phyloP scores from a whole-genome alignment of 2,329 filamentous ascomycete species.

The Neocatenulostroma microsporum region DNA sequence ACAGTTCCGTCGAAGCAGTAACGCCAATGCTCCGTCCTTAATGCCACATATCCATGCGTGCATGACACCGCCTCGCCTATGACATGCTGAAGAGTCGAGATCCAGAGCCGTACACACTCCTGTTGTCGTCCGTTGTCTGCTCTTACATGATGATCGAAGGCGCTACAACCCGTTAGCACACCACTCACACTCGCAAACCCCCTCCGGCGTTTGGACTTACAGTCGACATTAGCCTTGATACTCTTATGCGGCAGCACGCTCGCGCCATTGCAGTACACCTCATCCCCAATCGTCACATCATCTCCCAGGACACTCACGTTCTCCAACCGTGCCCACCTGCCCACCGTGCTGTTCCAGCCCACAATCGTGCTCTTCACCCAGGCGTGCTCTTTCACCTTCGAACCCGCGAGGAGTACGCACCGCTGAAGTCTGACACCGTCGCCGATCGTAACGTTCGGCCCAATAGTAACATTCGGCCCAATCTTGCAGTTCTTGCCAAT shows the following conservation, averaged over 20 bases:
- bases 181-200: background rate
- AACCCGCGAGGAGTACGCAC: slow-evolving; percentile 78
- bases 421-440: slow-evolving; percentile 92
- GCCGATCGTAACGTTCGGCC: slow-evolving; percentile 82
- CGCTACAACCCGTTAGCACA: slow-evolving; percentile 1
- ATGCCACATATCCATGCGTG: background rate
- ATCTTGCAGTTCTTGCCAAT: slow-evolving; percentile 99
- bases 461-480: slow-evolving; percentile 93
- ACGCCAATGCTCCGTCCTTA: background rate
- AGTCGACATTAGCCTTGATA: slow-evolving; percentile 96
- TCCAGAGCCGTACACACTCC: background rate
- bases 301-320: slow-evolving; percentile 97
- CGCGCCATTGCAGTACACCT: slow-evolving; percentile 91
- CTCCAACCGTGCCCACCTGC: slow-evolving; percentile 91
- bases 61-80: background rate
- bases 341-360: slow-evolving; percentile 94
- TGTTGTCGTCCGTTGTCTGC: background rate
- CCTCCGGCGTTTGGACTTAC: slow-evolving; percentile 36
- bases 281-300: slow-evolving; percentile 94
- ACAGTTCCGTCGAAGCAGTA: background rate
- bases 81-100: background rate
- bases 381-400: slow-evolving; percentile 96
- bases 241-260: slow-evolving; percentile 95
- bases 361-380: slow-evolving; percentile 99
- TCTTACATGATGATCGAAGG: slow-evolving; percentile 14